Base-by-base conservation (phyloP, 305 asterid genomes). In the Fraxinus platypoda region DNA sequence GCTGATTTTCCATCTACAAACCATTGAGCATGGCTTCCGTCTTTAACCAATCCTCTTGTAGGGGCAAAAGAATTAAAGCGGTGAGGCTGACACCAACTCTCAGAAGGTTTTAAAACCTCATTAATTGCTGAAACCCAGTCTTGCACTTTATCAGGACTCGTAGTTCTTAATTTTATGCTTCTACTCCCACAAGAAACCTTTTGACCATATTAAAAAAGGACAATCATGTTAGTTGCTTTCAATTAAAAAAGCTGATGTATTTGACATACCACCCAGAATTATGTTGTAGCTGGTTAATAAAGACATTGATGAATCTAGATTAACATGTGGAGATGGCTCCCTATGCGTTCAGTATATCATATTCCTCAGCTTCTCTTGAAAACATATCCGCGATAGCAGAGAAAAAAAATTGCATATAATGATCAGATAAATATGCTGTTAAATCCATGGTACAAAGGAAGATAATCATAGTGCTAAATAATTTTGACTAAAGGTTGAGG, bases 11-110 rank as follows among this genome's bases (percentile, higher is more conserved):
- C 99, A 86, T 95, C 99, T 85, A 94, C 70, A 64, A 94, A 95
- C 99, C 99, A 95, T 84, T 95, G 99, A 80, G 97, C 99, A 89
- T 84, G 91, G 88, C 98, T 92, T 85, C 94, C 94, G 85, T 94
- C 98, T 73, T 94, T 97, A 57, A 68, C 83, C 83, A 91, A 88
- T 78, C 99, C 97, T 89, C 99, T 90, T 71, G 84, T 87, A n/a
- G 99, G 97, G 79, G 99, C 97, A 86, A 88, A 95, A 54, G 98
- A 93, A 84, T 90, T 87, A 81, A 90, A 95, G 81, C 95, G 97
- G 75, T 95, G 98, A 86, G 97, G 86, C 86, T 89, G 90, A 87
- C 94, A 90, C 98, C 98, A 94, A 83, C 97, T 88, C 81, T 94
- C 98, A 33, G 91, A 86, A 81, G 84, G 85, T 87, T 86, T 90